Evolutionary conservation across 2,329 filamentous ascomycete species (phyloP).

Genomic region (Neoarthrinium moseri): DNA sequence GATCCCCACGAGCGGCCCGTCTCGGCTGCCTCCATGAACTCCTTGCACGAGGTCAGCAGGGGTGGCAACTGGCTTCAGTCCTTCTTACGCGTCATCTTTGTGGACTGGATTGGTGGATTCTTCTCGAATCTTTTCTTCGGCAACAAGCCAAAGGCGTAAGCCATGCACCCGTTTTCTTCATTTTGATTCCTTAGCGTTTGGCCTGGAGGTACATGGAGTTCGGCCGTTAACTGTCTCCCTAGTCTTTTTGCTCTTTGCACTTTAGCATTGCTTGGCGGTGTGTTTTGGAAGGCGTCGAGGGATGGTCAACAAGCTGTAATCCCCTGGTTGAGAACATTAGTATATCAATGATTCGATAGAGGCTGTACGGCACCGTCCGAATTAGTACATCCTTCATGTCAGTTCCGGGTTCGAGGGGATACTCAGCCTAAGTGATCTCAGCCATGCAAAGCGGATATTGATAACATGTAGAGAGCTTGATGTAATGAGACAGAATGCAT

Average conservation of each 20-base stretch:
- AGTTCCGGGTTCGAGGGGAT: too few species aligned
- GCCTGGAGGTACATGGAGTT: background rate
- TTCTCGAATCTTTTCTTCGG: constrained; percentile 31
- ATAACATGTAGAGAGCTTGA: too few species aligned
- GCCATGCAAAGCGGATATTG: too few species aligned
- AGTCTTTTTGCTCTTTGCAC: constrained; percentile 9
- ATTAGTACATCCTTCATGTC: too few species aligned
- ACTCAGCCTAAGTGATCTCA: too few species aligned
- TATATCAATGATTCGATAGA: too few species aligned
- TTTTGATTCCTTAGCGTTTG: background rate
- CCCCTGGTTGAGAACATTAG: too few species aligned
- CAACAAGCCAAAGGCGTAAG: constrained; percentile 29
- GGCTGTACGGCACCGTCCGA: too few species aligned
- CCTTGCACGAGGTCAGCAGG: constrained; percentile 16
- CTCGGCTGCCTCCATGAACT: constrained; percentile 19
- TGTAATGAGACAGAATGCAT: too few species aligned
- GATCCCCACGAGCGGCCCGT: constrained; percentile 12
- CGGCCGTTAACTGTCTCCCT: background rate
- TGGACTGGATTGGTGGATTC: constrained; percentile 37
- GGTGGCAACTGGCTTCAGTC: constrained; percentile 29
- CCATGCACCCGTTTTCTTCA: background rate
- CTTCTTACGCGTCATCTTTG: constrained; percentile 34
- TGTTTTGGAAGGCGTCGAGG: constrained; percentile 4
- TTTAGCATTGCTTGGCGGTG: constrained; percentile 3
- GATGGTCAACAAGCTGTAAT: background rate